phyloP scores from a whole-genome alignment of 2,329 filamentous ascomycete species.

The Clarireedia monteithiana region DNA sequence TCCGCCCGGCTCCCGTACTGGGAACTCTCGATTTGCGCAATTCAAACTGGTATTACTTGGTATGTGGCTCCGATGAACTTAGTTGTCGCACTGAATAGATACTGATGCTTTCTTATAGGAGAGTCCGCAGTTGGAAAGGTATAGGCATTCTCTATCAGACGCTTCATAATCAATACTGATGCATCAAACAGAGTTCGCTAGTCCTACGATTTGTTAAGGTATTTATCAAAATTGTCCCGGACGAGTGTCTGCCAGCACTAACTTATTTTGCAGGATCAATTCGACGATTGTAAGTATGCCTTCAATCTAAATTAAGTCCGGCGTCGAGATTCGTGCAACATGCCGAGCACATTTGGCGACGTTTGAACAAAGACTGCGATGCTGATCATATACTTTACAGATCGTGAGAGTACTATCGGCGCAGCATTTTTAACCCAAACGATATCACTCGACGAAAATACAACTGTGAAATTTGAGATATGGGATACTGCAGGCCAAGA shows the following conservation, averaged over 20 bases:
- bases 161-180: conserved; percentile 14
- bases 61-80: conserved; percentile 39
- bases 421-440: conserved; percentile 98
- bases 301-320: not conserved
- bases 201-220: conserved; percentile 98
- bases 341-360: not conserved
- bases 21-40: conserved; percentile 88
- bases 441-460: conserved; percentile 89
- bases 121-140: conserved; percentile 99
- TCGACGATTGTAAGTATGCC: conserved; percentile 57
- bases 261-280: conserved; percentile 69
- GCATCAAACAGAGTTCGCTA: conserved; percentile 69
- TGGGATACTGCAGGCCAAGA: conserved; percentile 99
- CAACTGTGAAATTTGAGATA: conserved; percentile 97
- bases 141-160: conserved; percentile 21
- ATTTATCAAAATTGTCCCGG: conserved; percentile 25
- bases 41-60: conserved; percentile 97
- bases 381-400: not conserved
- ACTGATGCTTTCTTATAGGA: conserved; percentile 51
- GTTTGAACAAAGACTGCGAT: not conserved
- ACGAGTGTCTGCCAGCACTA: not conserved
- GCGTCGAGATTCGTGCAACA: not conserved
- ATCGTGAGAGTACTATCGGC: conserved; percentile 36
- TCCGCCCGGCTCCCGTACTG: conserved; percentile 52
- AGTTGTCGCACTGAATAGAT: not conserved